A percentile compares a stretch with the other conserved stretches of the same genome.
phyloP scores from a whole-genome alignment of 2,329 filamentous ascomycete species.

The Alternaria sp. region DNA sequence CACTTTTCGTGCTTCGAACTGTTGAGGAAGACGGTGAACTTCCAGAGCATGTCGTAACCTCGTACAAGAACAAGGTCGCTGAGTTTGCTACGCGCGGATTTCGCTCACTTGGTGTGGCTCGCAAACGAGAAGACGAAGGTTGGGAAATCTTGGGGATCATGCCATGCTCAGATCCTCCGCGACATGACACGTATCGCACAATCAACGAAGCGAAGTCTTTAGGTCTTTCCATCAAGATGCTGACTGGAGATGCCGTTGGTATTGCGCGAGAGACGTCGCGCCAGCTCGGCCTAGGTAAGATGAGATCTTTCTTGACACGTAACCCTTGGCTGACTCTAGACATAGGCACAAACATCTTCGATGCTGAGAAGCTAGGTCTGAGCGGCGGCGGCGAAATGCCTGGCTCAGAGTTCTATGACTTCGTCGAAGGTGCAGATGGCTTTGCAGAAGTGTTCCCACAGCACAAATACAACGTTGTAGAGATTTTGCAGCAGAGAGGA shows the following conservation, averaged over 20 bases:
- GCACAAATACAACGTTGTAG: constrained; percentile 94
- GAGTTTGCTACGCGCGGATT: constrained; percentile 94
- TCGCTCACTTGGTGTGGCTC: constrained; percentile 90
- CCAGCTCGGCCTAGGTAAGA: constrained; percentile 77
- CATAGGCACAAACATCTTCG: constrained; percentile 84
- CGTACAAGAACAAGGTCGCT: constrained; percentile 90
- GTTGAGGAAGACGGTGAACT: constrained; percentile 86
- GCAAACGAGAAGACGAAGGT: constrained; percentile 78
- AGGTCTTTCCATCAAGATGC: constrained; percentile 92
- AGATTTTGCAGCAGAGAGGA: constrained; percentile 91
- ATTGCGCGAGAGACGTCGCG: constrained; percentile 91
- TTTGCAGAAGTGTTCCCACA: constrained; percentile 95
- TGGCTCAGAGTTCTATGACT: constrained; percentile 92
- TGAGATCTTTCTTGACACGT: neutral
- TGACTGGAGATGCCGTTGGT: constrained; percentile 92
- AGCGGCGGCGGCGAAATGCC: constrained; percentile 91
- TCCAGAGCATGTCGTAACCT: constrained; percentile 75
- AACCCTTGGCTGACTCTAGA: neutral
- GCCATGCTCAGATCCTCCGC: constrained; percentile 90
- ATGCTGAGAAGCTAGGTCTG: constrained; percentile 89
- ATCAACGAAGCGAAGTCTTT: constrained; percentile 88
- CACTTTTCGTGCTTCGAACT: constrained; percentile 84
- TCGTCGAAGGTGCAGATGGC: constrained; percentile 92
- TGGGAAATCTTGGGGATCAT: constrained; percentile 97
- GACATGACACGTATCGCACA: constrained; percentile 88